Evolutionary conservation across 2,329 filamentous ascomycete species (phyloP).

Genomic region (Aspergillus puulaauensis): DNA sequence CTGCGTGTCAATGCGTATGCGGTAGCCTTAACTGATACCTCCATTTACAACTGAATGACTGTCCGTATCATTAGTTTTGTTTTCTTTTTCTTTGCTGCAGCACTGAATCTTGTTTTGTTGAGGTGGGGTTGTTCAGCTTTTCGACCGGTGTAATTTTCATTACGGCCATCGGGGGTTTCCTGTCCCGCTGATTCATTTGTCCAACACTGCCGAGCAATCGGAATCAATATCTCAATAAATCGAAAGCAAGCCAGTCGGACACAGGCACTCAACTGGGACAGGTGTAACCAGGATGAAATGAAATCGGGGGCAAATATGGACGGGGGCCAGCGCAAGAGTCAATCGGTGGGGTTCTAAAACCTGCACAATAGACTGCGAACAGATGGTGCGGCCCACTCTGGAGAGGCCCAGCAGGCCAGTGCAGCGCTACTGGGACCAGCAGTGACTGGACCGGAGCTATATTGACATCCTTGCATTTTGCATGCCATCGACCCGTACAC

Average conservation of each 20-base stretch:
- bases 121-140: neutral
- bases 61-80: too few relatives aligned
- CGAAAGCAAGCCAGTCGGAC: neutral
- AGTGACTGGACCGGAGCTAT: neutral
- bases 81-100: neutral
- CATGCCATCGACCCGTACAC: neutral
- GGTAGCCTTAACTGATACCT: too few relatives aligned
- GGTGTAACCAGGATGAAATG: neutral
- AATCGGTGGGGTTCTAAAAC: conserved; percentile 6
- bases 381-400: neutral
- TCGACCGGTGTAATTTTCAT: conserved; percentile 6
- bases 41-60: too few relatives aligned
- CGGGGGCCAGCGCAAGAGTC: neutral
- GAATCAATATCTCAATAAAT: neutral
- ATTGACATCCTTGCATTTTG: conserved; percentile 1
- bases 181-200: neutral
- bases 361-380: conserved; percentile 14
- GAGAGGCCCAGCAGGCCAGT: neutral
- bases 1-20: too few relatives aligned
- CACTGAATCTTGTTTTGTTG: neutral
- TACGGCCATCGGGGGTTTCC: neutral
- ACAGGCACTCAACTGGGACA: neutral
- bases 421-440: neutral
- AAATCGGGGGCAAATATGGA: neutral
- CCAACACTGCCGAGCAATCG: neutral